Evolutionary conservation across 2,329 filamentous ascomycete genomes (phyloP).

Genomic region (Xylariales sp.): DNA sequence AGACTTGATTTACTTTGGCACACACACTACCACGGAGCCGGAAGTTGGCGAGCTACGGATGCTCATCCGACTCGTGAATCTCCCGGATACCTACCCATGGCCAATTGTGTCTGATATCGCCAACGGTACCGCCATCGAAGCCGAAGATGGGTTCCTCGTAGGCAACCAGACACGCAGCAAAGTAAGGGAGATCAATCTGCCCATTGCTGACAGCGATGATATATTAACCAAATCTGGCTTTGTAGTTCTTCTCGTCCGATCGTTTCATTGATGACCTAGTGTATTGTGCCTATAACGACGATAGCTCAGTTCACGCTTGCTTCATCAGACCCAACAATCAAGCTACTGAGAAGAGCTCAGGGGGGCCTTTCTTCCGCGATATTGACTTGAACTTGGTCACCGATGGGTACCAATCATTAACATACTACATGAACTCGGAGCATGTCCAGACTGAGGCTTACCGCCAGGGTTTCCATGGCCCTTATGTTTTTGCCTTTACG

Average conservation of each 20-base stretch:
- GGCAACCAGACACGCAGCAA: constrained; percentile 54
- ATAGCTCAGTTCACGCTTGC: constrained; percentile 22
- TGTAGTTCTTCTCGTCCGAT: constrained; percentile 58
- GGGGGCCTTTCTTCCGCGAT: constrained; percentile 53
- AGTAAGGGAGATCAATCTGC: no score
- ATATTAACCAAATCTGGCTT: no score
- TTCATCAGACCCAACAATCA: constrained; percentile 30
- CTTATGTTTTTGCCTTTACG: constrained; percentile 53
- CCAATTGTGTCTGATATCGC: constrained; percentile 42
- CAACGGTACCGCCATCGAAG: constrained; percentile 43
- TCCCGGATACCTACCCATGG: constrained; percentile 36
- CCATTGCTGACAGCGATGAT: no score
- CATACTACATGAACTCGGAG: constrained; percentile 58
- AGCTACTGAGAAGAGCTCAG: constrained; percentile 51
- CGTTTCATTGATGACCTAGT: constrained; percentile 58
- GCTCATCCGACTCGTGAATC: constrained; percentile 32
- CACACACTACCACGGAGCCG: constrained; percentile 43
- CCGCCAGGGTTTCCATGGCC: constrained; percentile 54
- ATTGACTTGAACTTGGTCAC: constrained; percentile 53
- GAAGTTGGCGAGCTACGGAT: constrained; percentile 46
- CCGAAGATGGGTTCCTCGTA: constrained; percentile 41
- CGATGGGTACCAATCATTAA: constrained; percentile 43
- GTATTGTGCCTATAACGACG: constrained; percentile 40
- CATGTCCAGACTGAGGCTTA: constrained; percentile 51
- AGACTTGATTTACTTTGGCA: constrained; percentile 45